A percentile compares a stretch with the other conserved stretches of the same genome.
phyloP scores from a whole-genome alignment of 2,329 filamentous ascomycete genomes.

The Cytospora leucostoma region DNA sequence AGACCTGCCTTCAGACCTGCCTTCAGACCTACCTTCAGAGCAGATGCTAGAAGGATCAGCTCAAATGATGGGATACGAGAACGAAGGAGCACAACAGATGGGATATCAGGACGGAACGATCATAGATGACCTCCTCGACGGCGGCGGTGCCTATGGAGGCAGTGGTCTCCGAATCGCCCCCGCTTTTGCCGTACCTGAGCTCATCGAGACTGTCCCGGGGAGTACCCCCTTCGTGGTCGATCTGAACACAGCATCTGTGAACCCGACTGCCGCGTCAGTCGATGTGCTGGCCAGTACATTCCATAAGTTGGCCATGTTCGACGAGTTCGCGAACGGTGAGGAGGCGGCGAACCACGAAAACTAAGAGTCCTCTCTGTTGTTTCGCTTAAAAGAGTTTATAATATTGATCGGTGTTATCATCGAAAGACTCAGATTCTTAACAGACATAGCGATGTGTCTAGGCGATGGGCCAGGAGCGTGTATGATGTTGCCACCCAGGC shows the following conservation, averaged over 20 bases:
- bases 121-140: background rate
- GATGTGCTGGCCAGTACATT: constrained; percentile 4
- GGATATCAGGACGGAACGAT: background rate
- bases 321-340: constrained; percentile 9
- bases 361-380: background rate
- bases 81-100: background rate
- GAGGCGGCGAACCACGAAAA: background rate
- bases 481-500: no score
- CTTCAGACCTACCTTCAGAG: background rate
- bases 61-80: background rate
- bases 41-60: background rate
- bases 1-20: no score
- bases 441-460: no score
- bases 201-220: background rate
- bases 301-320: constrained; percentile 15
- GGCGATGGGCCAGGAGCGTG: no score
- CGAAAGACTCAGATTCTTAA: no score
- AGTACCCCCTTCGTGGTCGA: constrained; percentile 19
- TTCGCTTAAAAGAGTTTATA: background rate
- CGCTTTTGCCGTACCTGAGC: background rate
- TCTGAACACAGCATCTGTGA: constrained; percentile 17
- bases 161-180: background rate
- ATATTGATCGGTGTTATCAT: no score
- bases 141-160: no score
- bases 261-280: constrained; percentile 15